Percentiles rank a stretch among this genome's conserved stretches.
phyloP scores from a whole-genome alignment of 148 eudicot species.

The Arctostaphylos glauca region DNA sequence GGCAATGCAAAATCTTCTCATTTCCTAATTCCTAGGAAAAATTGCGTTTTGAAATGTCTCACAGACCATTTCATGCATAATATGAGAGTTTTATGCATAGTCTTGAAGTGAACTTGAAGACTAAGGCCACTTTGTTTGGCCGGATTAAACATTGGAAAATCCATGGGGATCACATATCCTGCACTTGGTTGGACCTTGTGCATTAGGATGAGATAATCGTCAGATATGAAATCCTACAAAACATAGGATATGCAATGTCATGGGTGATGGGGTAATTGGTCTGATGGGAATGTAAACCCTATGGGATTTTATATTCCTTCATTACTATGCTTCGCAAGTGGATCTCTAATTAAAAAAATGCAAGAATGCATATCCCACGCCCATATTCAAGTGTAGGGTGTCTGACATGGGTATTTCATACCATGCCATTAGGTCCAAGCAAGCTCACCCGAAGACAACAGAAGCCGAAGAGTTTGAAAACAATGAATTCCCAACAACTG shows the following conservation, averaged over 20 bases:
- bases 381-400: background rate
- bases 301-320: background rate
- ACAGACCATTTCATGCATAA: no score
- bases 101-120: background rate
- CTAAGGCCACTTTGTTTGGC: background rate
- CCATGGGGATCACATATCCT: background rate
- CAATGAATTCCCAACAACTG: conserved; percentile 59
- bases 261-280: background rate
- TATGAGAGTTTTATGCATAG: background rate
- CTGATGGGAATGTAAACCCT: background rate
- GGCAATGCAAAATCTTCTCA: background rate
- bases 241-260: background rate
- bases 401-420: background rate
- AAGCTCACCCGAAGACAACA: conserved; percentile 76
- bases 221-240: background rate
- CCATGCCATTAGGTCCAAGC: background rate
- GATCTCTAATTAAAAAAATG: background rate
- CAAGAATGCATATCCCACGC: background rate
- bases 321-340: background rate
- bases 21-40: background rate
- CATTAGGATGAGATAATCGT: background rate
- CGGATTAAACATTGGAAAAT: background rate
- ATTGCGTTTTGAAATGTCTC: no score
- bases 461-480: conserved; percentile 76
- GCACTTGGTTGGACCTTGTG: background rate